Base-by-base conservation (phyloP, 805 yeast species). In the Priceomyces melissophilus region DNA sequence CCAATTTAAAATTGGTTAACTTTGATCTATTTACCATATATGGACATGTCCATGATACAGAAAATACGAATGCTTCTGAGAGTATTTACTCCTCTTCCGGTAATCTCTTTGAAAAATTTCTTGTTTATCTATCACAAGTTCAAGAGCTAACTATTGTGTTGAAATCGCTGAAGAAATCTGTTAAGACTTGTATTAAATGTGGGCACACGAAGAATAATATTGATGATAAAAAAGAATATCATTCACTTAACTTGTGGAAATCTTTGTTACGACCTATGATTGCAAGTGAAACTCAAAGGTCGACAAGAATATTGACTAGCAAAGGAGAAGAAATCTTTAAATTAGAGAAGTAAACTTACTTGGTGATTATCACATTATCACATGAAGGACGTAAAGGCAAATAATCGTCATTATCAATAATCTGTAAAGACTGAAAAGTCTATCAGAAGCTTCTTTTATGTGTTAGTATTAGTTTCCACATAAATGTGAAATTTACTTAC, bases 141-240 rank as follows among this genome's bases (percentile, higher is more conserved):
- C 48, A 53, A 6, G 37, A 40, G 27, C 41, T 67, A 16, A 47
- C 48, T 2, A 53, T 67, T 8, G 52, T 54, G 4, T 51, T 65
- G 32, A 54, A 51, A 38, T 53, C 62, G 30, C 48, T 48, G 11
- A 54, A 52, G 1, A 46, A 37, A 26, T 50, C 45, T 13, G 40
- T 57, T 32, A 57, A 54, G 28, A 56, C 63, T 1, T 67, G 72
- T 48, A 50, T 48, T 11, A 61, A 55, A n/a, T 67, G 72, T 51
- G 72, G 72, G 2, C 45, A 47, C 31, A 47, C 47, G 28, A 47
- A 49, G 16, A 37, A 39, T 14, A 46, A 48, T 11, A 23, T 28
- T 3, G 39, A 32, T 35, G 20, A 33, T n/a, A 27, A 36, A n/a
- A 15, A 34, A 9, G 25, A 20, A 20, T 20, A 20, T 20, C 40